Percentiles rank a stretch among this genome's conserved stretches.
phyloP scores from a whole-genome alignment of 306 rosid genomes.

The Canavalia ensiformis region DNA sequence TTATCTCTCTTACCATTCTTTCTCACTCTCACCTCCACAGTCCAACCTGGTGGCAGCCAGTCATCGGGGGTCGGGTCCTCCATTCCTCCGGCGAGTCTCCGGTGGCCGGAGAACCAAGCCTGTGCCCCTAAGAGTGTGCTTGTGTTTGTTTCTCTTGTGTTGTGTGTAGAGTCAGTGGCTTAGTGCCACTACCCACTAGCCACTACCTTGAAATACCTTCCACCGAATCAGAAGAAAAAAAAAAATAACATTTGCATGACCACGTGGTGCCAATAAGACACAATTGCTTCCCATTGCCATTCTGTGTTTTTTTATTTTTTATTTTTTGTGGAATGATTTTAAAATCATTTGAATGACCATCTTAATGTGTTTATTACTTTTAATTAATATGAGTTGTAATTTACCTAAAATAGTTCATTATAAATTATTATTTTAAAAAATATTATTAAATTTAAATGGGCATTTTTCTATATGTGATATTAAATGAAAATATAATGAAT shows the following conservation, averaged over 20 bases:
- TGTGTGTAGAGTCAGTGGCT: not conserved
- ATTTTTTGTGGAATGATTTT: not conserved
- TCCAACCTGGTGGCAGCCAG: slow-evolving; percentile 80
- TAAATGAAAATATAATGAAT: no score
- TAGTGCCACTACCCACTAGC: not conserved
- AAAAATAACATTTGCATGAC: slow-evolving; percentile 16
- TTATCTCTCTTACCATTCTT: slow-evolving; percentile 74
- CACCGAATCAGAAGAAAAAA: not conserved
- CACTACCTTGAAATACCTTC: not conserved
- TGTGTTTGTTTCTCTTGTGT: not conserved
- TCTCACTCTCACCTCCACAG: slow-evolving; percentile 63
- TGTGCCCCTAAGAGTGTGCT: not conserved
- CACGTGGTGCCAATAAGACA: slow-evolving; percentile 18
- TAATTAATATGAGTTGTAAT: not conserved
- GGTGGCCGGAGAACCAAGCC: slow-evolving; percentile 16
- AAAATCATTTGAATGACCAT: not conserved
- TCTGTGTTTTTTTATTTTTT: not conserved
- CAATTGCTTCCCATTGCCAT: not conserved
- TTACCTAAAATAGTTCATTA: no score
- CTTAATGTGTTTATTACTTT: not conserved
- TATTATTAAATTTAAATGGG: no score
- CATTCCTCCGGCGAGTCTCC: slow-evolving; percentile 57
- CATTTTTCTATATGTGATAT: no score
- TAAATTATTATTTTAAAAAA: no score
- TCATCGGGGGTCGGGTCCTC: slow-evolving; percentile 54